Evolutionary conservation across 2,329 filamentous ascomycete species (phyloP), one percentile per base, ranked within the genome.

Genomic region (Trichoderma gracile): DNA sequence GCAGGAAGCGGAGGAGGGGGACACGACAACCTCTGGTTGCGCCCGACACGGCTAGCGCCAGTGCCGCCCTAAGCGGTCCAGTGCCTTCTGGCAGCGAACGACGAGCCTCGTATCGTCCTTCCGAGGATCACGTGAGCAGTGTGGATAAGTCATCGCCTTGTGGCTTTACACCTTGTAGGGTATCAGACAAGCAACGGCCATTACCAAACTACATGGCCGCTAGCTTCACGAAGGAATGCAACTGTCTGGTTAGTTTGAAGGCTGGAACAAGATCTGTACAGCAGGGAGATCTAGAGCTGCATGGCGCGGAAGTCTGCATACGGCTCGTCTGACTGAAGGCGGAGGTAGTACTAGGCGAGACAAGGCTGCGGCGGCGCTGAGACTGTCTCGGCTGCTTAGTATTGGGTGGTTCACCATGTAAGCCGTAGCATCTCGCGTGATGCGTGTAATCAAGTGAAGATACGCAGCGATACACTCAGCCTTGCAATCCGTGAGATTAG

Each of bases 1-100:
- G 63, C 63, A 65, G 63, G 55, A 65, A 60, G 63, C 63, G 55
- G 63, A 61, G 57, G 63, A 64, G 53, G 53, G 63, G 63, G 45
- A 65, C 63, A 59, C 63, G 63, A 59, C 47, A 43, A 50, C 46
- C 42, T 47, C 50, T 56, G 40, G 50, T n/a, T 23, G 33, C 19
- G 17, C 56, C 40, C 25, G n/a, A 50, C 23, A 3, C 9, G 58
- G 64, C 42, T 65, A 65, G 45, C 17, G 33, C 8, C 58, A 27
- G 52, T 46, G 64, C 64, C 50, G 64, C 64, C 59, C 23, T 63
- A 65, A 63, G 25, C 30, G 23, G 14, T 23, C 49, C 19, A n/a
- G 19, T 19, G 27, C 15, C 47, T 46, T n/a, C n/a, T 30, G 27
- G 38, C 23, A 54, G 6, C n/a, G 7, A 27, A 45, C 23, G 19